Conservation (phyloP, 2,329 filamentous ascomycete genomes). For the Talaromyces amestolkiae region DNA sequence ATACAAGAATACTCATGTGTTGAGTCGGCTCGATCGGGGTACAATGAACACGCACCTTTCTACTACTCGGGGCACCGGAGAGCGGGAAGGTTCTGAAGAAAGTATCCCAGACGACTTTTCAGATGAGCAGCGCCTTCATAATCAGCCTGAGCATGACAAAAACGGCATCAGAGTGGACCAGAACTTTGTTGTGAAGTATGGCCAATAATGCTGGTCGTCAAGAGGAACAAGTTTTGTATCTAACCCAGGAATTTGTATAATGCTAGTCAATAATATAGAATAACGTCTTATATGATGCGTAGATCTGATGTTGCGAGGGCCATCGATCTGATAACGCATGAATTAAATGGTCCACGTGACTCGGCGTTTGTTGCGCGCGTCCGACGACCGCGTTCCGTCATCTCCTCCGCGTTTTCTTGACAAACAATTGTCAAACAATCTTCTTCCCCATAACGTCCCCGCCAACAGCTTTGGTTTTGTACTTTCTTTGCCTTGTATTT, state of each 20-base stretch:
- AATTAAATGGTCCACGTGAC: conserved; percentile 11
- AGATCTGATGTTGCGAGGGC: background rate
- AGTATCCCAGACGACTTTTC: background rate
- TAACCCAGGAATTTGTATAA: background rate
- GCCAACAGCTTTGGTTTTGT: background rate
- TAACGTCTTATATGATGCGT: background rate
- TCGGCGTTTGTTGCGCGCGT: conserved; percentile 16
- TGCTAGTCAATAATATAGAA: background rate
- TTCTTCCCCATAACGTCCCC: background rate
- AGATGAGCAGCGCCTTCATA: background rate
- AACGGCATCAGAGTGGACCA: background rate
- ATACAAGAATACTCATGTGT: background rate
- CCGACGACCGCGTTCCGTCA: background rate
- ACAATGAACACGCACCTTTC: background rate
- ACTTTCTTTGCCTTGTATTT: background rate
- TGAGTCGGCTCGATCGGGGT: background rate
- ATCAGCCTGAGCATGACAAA: background rate
- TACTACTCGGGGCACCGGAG: background rate
- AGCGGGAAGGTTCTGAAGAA: background rate
- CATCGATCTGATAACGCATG: background rate
- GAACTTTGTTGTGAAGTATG: background rate
- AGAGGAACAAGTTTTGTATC: background rate
- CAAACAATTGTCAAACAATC: background rate
- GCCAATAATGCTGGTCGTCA: background rate
- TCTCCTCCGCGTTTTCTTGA: conserved; percentile 10